Base-by-base conservation (phyloP, 371 early-diverging fungal genomes). In the Capillidium rhysosporum region DNA sequence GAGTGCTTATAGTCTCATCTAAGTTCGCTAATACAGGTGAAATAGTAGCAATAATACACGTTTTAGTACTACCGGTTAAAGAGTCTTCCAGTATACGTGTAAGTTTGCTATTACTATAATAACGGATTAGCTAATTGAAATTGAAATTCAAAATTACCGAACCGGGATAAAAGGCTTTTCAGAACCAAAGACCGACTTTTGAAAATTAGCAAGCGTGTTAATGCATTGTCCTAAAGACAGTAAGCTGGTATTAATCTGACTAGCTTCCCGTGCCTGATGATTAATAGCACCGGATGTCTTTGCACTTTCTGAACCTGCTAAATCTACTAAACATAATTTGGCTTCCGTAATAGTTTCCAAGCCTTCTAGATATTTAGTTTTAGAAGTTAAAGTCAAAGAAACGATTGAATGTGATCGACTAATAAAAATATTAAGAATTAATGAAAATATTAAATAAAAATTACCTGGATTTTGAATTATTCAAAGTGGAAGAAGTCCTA, bases 301-400 rank as follows among this genome's bases (percentile, higher is more conserved):
- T 52, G 94, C 80, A 62, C 94, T 87, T 61, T 99, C 99, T 21
- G 89, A 88, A 1, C 99, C 99, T 4, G 99, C 99, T 49, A 98
- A 61, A 67, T 99, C 99, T 1, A 99, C 98, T 49, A 99, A 75
- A 59, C 90, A 86, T 29, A 99, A 68, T 54, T 89, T 89, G 38
- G 98, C 97, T 16, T 84, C 76, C 63, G 83, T 86, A 2, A 89
- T 58, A 0, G 86, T 63, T 29, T 85, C 88, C 58, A 89, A 85
- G 7, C 89, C 89, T 24, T 79, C 82, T 0, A 75, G 70, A 0
- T 81, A 70, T 0, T 76, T 65, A 60, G 89, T 87, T 55, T 80
- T 81, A 38, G 84, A 82, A 56, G 84, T 80, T 2, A 93, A 81
- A 0, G 82, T 90, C 20, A 97, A 71, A 1, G 89, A 81, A 60